Conservation (phyloP, 148 eudicot species). For the Chenopodium album region DNA sequence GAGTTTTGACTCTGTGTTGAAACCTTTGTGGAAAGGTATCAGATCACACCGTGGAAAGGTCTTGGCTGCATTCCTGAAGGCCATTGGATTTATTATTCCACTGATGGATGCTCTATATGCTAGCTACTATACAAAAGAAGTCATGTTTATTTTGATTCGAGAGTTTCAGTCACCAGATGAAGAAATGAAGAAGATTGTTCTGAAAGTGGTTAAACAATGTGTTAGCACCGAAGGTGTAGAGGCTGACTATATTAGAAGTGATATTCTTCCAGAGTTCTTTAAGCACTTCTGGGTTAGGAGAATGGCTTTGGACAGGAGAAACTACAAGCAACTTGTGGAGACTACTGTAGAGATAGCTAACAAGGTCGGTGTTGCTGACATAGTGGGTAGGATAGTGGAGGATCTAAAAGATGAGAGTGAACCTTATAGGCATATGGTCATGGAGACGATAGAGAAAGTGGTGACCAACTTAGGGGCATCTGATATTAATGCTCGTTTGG, state of each 20-base stretch:
- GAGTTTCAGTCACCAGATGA: conserved; percentile 54
- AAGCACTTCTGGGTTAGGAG: conserved; percentile 92
- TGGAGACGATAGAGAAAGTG: conserved; percentile 98
- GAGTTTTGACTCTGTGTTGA: conserved; percentile 94
- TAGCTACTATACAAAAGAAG: conserved; percentile 95
- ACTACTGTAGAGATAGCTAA: conserved; percentile 96
- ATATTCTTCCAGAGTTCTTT: conserved; percentile 92
- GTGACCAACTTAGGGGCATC: conserved; percentile 91
- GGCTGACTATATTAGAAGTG: conserved; percentile 62
- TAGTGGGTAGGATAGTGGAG: conserved; percentile 88
- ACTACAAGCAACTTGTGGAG: conserved; percentile 87
- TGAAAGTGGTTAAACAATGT: too few species aligned
- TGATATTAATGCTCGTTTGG: conserved; percentile 89
- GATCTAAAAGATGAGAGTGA: conserved; percentile 98
- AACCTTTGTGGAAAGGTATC: conserved; percentile 98
- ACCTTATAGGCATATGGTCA: conserved; percentile 95
- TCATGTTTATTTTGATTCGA: conserved; percentile 82
- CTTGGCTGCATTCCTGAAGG: conserved; percentile 92
- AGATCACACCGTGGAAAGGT: conserved; percentile 98
- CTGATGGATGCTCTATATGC: conserved; percentile 97
- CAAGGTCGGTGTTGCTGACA: conserved; percentile 97
- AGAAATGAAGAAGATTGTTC: too few species aligned
- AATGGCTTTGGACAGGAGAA: conserved; percentile 96
- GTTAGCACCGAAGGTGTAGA: too few species aligned
- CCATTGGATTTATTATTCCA: conserved; percentile 94